These are phyloP conservation scores for Paulownia fortunei DNA, from an alignment of 257 asterid species.

Conservation along the genomic window DNA sequence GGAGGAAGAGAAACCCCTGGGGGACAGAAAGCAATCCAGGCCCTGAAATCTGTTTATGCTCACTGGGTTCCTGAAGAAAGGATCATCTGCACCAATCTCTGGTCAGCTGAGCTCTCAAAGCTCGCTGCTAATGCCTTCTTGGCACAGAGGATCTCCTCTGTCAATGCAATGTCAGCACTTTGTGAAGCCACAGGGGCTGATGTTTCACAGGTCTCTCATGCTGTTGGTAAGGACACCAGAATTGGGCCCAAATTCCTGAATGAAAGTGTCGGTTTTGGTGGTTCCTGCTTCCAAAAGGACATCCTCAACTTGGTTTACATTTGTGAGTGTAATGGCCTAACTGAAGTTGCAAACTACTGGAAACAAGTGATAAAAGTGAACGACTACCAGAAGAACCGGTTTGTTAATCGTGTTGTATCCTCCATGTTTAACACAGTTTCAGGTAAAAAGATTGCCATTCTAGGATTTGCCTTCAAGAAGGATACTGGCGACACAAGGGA, in stretches of 20 bases:
- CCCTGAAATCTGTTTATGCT: not conserved
- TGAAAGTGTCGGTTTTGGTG: not conserved
- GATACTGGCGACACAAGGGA: conserved; percentile 16
- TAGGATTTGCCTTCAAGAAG: conserved; percentile 23
- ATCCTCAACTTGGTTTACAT: conserved; percentile 13
- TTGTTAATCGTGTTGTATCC: not conserved
- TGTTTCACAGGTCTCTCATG: not conserved
- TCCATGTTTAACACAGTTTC: conserved; percentile 27
- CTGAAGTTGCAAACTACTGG: conserved; percentile 22
- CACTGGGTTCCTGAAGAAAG: not conserved
- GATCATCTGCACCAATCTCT: not conserved
- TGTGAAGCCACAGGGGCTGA: not conserved
- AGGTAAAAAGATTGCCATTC: not conserved
- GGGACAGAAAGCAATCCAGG: not conserved
- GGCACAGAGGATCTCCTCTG: not conserved
- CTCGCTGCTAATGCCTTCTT: conserved; percentile 1
- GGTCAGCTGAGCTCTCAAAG: conserved; percentile 16
- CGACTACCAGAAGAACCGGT: conserved; percentile 20
- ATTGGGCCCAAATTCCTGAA: conserved; percentile 6
- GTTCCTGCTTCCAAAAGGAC: conserved; percentile 11
- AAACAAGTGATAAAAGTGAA: conserved; percentile 22
- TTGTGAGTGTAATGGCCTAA: conserved; percentile 3
- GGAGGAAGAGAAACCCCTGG: conserved; percentile 7
- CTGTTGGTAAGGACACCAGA: not conserved
- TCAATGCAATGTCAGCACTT: not conserved